A percentile compares a stretch with the other conserved stretches of the same genome.
phyloP scores from a whole-genome alignment of 2,329 filamentous ascomycete species.

The Colletotrichum eremochloae region DNA sequence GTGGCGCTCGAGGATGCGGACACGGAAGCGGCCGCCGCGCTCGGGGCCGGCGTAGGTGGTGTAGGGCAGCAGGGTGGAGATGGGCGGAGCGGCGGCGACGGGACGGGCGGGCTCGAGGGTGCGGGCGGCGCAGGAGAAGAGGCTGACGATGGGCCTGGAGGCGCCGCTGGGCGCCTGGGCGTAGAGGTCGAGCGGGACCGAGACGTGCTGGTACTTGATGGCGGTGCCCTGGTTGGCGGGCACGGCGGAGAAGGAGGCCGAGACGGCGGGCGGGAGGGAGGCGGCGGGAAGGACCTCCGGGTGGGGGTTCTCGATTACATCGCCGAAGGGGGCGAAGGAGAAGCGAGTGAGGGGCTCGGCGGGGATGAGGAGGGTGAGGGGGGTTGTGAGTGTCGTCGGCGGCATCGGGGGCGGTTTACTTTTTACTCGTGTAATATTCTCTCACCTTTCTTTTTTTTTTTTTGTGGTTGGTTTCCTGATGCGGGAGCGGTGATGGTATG shows the following conservation, averaged over 20 bases:
- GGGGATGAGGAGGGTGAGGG: constrained; percentile 58
- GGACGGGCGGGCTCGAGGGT: constrained; percentile 52
- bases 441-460: not conserved
- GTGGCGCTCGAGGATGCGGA: constrained; percentile 87
- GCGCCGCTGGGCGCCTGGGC: constrained; percentile 70
- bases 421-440: not conserved
- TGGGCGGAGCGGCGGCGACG: constrained; percentile 19
- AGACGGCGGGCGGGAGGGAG: constrained; percentile 55
- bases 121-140: constrained; percentile 88
- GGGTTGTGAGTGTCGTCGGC: constrained; percentile 27
- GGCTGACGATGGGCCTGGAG: constrained; percentile 78
- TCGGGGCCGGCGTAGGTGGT: constrained; percentile 28
- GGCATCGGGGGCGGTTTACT: constrained; percentile 15
- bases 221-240: constrained; percentile 89
- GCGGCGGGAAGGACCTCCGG: constrained; percentile 66
- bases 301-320: constrained; percentile 82
- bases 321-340: constrained; percentile 84
- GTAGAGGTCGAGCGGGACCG: constrained; percentile 80
- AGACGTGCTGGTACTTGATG: constrained; percentile 86
- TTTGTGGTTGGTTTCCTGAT: not conserved
- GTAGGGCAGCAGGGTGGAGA: constrained; percentile 41
- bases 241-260: constrained; percentile 61
- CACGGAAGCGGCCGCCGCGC: constrained; percentile 63
- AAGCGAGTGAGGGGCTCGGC: constrained; percentile 76
- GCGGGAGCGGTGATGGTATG: not conserved